Evolutionary conservation across 2,329 filamentous ascomycete species (phyloP), one percentile per base, ranked within the genome.

Genomic region (Ophiostoma triangulosporum): DNA sequence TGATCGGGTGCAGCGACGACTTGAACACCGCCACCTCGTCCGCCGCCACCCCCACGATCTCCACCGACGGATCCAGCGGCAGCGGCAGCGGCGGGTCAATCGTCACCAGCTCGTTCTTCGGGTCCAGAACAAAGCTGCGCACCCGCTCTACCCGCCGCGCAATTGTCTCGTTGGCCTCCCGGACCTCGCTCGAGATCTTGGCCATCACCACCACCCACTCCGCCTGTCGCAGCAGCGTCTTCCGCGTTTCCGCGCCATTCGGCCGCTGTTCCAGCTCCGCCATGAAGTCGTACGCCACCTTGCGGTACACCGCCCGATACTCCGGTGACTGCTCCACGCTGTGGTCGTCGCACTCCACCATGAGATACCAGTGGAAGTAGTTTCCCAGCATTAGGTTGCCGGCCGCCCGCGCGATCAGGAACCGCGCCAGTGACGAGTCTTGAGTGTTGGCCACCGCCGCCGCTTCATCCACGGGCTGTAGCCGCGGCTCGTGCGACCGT

Each of bases 221-320:
- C 3, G 87, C 93, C 68, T 98, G 93, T 46, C 90, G 80, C 26
- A 88, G 73, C 12, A 98, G 74, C 1, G 78, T 85, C 61, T 83
- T 88, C 35, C 93, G 78, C 48, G 82, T 81, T 51, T 87, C 86
- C 8, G 77, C 70, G 1, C 93, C 88, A 50, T 81, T 79, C 0
- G 83, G 74, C 2, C 75, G 77, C 62, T 82, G 81, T 58, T 88
- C 84, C 3, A 97, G 73, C 66, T 93, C 87, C 6, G 80, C 74
- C 89, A 97, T 95, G 66, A 97, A 98, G 63, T 97, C 88, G 62
- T 89, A 98, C 56, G 93, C 90, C 8, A 98, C 87, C 61, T 91
- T 89, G 27, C 87, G 84, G 67, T 95, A 98, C 17, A 97, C 81
- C 57, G 87, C 86, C 46, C 87, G 84, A 63, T 91, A 85, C 54